Evolutionary conservation across 176 grass and related monocot species (phyloP), one percentile per base, ranked within the genome.

Genomic region (Luzula sylvatica): DNA sequence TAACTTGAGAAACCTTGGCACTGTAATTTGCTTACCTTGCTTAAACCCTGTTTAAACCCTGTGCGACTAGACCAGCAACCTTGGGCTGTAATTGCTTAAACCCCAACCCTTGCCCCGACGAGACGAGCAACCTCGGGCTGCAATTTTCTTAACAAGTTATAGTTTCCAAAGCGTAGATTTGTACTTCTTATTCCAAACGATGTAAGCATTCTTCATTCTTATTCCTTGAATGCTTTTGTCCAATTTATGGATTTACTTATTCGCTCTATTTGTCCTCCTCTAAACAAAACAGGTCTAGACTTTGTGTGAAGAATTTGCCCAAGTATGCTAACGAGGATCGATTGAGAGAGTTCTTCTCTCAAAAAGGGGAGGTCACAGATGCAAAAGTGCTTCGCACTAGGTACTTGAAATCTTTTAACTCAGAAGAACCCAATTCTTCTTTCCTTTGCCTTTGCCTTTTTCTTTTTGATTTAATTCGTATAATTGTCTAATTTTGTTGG

Each of bases 221-320:
- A 41, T 25, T 32, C 22, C 29, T 14, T 13, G 11, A 56, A 23
- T 56, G 5, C 15, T 50, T 44, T 49, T 26, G 8, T 65, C 16
- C 7, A 16, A 15, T 15, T 47, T 65, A 16, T 14, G 25, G 20
- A 19, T 20, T 35, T 17, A 12, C 9, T 41, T 4, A 35, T 15
- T 40, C 4, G 21, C 8, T 17, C 8, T 25, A 40, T 56, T 25
- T 56, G 2, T 29, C 16, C 26, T 49, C 23, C 48, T 67, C 35
- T 69, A 12, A 11, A 48, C 50, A 14, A 54, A 26, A 35, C 11
- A 72, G 72, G 67, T 95, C 83, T 50, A 72, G 89, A 56, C 52
- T 95, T 15, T 95, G 89, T 69, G 77, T 95, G 35, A 95, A 95
- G 70, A 95, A 88, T 72, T 76, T 88, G 62, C 89, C 83, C 20